Conservation (phyloP, 2,329 filamentous ascomycete species). For the Aspergillus sp. region DNA sequence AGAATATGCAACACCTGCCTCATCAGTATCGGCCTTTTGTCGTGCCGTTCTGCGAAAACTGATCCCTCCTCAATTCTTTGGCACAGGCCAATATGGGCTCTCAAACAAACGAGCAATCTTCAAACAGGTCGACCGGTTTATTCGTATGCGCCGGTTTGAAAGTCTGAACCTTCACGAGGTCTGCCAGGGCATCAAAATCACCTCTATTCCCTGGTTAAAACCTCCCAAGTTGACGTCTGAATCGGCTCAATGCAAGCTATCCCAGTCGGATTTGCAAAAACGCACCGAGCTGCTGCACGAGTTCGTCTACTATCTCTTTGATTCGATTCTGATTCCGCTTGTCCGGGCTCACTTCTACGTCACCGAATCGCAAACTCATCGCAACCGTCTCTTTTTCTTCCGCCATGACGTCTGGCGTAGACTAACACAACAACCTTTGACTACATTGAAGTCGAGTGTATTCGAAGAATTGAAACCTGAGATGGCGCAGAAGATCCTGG, state of each 20-base stretch:
- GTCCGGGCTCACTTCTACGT: slow-evolving; percentile 87
- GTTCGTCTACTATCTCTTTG: slow-evolving; percentile 86
- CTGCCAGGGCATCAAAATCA: slow-evolving; percentile 67
- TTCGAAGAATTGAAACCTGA: slow-evolving; percentile 66
- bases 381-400: slow-evolving; percentile 83
- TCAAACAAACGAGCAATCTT: slow-evolving; percentile 60
- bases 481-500: slow-evolving; percentile 52
- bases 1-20: slow-evolving; percentile 59
- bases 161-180: slow-evolving; percentile 71
- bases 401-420: slow-evolving; percentile 85
- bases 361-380: slow-evolving; percentile 77
- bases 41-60: slow-evolving; percentile 66
- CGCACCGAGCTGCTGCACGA: slow-evolving; percentile 73
- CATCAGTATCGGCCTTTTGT: slow-evolving; percentile 78
- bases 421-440: slow-evolving; percentile 66
- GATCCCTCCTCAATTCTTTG: slow-evolving; percentile 71
- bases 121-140: slow-evolving; percentile 66
- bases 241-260: slow-evolving; percentile 47
- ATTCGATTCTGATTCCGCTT: slow-evolving; percentile 82
- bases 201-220: slow-evolving; percentile 65
- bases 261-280: slow-evolving; percentile 66
- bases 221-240: slow-evolving; percentile 36
- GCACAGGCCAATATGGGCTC: slow-evolving; percentile 45
- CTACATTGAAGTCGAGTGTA: slow-evolving; percentile 61
- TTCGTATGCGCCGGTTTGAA: slow-evolving; percentile 74